These are phyloP conservation scores for Trichophyton verrucosum DNA, from an alignment of 2,329 filamentous ascomycete genomes.

Conservation along the genomic window DNA sequence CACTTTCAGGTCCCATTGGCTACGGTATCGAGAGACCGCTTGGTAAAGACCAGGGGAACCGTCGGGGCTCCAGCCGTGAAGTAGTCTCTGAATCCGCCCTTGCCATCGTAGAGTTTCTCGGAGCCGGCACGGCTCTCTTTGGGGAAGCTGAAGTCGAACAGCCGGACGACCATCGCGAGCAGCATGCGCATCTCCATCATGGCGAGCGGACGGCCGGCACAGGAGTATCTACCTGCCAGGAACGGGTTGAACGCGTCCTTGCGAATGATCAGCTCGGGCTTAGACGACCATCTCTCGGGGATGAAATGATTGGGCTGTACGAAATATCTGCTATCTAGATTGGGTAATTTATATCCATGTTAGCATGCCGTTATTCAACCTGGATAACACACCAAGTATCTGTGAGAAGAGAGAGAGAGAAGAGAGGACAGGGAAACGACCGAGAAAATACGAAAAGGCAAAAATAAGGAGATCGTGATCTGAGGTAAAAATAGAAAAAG, in stretches of 20 bases:
- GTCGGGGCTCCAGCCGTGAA: background rate
- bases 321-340: conserved; percentile 4
- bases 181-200: conserved; percentile 22
- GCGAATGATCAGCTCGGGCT: conserved; percentile 14
- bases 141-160: conserved; percentile 27
- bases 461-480: background rate
- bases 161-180: conserved; percentile 24
- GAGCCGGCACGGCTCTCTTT: background rate
- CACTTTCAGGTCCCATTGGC: background rate
- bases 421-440: background rate
- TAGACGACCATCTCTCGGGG: conserved; percentile 22
- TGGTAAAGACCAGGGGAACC: background rate
- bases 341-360: background rate
- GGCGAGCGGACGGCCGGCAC: conserved; percentile 22
- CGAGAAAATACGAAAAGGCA: background rate
- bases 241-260: conserved; percentile 21
- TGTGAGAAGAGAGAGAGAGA: background rate
- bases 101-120: background rate
- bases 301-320: conserved; percentile 18
- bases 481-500: background rate
- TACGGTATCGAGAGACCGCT: background rate
- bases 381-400: too few species aligned
- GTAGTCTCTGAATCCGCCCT: conserved; percentile 1
- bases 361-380: background rate
- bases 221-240: conserved; percentile 19